Conservation (phyloP, 805 yeast species). For the Kodamaea jinghongensis region DNA sequence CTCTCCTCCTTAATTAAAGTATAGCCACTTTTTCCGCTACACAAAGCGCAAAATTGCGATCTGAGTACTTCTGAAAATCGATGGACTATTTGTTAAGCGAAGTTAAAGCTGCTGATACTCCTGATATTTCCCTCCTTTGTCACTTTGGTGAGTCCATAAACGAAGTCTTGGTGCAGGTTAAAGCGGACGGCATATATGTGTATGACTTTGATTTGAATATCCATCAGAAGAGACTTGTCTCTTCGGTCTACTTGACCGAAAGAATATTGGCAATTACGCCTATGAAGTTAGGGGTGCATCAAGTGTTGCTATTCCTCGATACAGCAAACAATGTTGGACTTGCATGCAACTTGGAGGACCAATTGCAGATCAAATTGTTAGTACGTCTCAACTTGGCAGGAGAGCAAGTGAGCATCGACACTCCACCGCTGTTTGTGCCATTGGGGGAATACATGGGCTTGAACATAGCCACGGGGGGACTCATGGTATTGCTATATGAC, state of each 20-base stretch:
- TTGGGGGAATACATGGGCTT: conserved; percentile 12
- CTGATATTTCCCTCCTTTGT: conserved; percentile 14
- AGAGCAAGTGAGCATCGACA: conserved; percentile 24
- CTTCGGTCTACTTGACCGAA: conserved; percentile 1
- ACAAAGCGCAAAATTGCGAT: too few relatives aligned
- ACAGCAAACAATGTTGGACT: conserved; percentile 1
- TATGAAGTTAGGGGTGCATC: conserved; percentile 1
- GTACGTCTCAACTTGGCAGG: conserved; percentile 17
- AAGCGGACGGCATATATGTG: conserved; percentile 4
- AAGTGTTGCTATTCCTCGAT: conserved; percentile 5
- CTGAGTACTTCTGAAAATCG: too few relatives aligned
- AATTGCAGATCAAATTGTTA: too few relatives aligned
- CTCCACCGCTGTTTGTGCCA: conserved; percentile 17
- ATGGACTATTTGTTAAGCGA: conserved; percentile 17
- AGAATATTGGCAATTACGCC: conserved; percentile 3
- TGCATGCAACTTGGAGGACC: too few relatives aligned
- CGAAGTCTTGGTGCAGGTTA: conserved; percentile 7
- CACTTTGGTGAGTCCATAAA: conserved; percentile 3
- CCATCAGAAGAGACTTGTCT: background rate
- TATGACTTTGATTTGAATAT: background rate
- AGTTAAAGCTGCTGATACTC: conserved; percentile 15
- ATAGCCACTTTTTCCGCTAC: too few relatives aligned
- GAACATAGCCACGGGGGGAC: too few relatives aligned
- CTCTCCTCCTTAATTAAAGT: too few relatives aligned
- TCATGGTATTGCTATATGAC: background rate